phyloP scores from a whole-genome alignment of 2,329 filamentous ascomycete species.

The Fusarium sp. region DNA sequence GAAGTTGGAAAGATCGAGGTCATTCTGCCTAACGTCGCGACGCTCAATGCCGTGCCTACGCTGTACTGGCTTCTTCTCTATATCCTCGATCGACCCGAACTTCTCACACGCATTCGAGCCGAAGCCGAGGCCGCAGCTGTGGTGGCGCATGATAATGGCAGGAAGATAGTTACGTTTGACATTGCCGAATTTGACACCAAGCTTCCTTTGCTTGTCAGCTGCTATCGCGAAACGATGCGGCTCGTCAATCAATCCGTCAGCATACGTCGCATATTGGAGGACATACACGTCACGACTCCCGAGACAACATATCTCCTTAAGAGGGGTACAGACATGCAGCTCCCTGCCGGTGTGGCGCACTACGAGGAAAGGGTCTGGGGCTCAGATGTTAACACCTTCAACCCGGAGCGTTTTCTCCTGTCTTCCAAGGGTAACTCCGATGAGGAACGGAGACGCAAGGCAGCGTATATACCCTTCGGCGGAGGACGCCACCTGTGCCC shows the following conservation, averaged over 20 bases:
- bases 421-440: slow-evolving; percentile 4
- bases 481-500: slow-evolving; percentile 52
- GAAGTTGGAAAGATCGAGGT: slow-evolving; percentile 50
- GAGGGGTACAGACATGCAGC: slow-evolving; percentile 47
- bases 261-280: slow-evolving; percentile 55
- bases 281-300: slow-evolving; percentile 52
- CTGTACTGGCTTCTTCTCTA: slow-evolving; percentile 53
- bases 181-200: slow-evolving; percentile 52
- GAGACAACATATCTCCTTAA: slow-evolving; percentile 48
- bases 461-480: slow-evolving; percentile 49
- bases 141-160: neutral
- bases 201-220: slow-evolving; percentile 58
- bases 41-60: slow-evolving; percentile 53
- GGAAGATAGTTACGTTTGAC: slow-evolving; percentile 48
- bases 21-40: slow-evolving; percentile 47
- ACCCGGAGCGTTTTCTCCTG: slow-evolving; percentile 42
- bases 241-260: slow-evolving; percentile 53
- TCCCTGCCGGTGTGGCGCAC: slow-evolving; percentile 45
- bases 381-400: slow-evolving; percentile 35
- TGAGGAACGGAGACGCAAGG: slow-evolving; percentile 33
- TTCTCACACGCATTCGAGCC: slow-evolving; percentile 33
- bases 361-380: slow-evolving; percentile 42
- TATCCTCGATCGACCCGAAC: slow-evolving; percentile 45
- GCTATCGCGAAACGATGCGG: slow-evolving; percentile 60
- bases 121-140: slow-evolving; percentile 32